Conservation (phyloP, 495 filamentous ascomycete genomes). For the Penicillium coffeae region DNA sequence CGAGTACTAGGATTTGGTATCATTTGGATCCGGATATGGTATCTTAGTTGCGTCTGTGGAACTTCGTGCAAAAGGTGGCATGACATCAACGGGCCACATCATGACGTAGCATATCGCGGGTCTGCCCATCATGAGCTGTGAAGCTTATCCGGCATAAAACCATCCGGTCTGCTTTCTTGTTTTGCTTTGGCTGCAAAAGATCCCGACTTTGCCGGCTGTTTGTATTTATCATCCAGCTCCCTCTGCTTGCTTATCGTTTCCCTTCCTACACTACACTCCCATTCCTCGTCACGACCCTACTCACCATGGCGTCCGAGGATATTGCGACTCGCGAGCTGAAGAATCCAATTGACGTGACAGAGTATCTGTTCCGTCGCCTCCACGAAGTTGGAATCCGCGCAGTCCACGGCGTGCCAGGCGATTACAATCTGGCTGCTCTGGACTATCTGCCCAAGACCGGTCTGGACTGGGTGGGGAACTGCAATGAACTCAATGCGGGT, state of each 20-base stretch:
- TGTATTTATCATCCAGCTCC: background rate
- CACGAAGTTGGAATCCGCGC: slow-evolving; percentile 57
- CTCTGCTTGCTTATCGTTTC: background rate
- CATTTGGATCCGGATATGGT: too few species aligned
- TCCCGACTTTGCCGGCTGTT: background rate
- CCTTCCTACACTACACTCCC: background rate
- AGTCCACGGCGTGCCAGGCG: slow-evolving; percentile 64
- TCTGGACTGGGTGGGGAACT: slow-evolving; percentile 64
- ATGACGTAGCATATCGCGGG: slow-evolving; percentile 27
- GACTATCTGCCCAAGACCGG: slow-evolving; percentile 59
- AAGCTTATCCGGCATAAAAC: background rate
- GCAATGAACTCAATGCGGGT: slow-evolving; percentile 67
- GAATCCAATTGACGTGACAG: slow-evolving; percentile 53
- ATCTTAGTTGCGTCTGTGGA: background rate
- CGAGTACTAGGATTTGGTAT: too few species aligned
- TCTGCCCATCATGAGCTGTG: background rate
- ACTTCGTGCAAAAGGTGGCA: too few species aligned
- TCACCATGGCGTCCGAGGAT: slow-evolving; percentile 44
- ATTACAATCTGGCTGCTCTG: slow-evolving; percentile 53
- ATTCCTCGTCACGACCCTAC: background rate
- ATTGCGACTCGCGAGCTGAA: slow-evolving; percentile 52
- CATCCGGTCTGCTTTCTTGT: slow-evolving; percentile 3
- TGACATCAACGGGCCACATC: slow-evolving; percentile 38
- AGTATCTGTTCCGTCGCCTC: slow-evolving; percentile 64
- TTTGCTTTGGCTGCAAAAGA: slow-evolving; percentile 1